These are phyloP conservation scores for Aureobasidium pullulans DNA, from an alignment of 2,329 filamentous ascomycete genomes.

Conservation along the genomic window DNA sequence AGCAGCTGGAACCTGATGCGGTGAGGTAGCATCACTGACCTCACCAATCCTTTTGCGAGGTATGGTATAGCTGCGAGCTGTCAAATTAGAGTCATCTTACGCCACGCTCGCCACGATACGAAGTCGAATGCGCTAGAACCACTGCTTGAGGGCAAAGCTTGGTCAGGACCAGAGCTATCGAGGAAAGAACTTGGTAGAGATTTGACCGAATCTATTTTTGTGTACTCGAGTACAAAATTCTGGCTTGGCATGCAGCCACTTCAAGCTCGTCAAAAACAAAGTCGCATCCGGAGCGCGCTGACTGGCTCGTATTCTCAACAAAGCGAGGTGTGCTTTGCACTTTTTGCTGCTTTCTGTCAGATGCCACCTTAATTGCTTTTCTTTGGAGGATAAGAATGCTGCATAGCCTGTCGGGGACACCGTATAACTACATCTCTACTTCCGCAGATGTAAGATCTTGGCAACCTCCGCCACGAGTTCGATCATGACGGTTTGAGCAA, in stretches of 20 bases:
- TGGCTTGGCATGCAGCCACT: background rate
- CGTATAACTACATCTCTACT: background rate
- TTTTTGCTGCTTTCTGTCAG: background rate
- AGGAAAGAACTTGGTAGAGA: background rate
- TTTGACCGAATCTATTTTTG: background rate
- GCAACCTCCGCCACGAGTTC: background rate
- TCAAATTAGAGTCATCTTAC: background rate
- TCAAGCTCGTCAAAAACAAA: background rate
- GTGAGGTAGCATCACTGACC: background rate
- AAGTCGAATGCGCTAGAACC: background rate
- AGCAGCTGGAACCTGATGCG: background rate
- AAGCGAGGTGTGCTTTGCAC: background rate
- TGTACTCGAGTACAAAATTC: background rate
- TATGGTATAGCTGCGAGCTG: background rate
- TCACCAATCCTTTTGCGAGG: background rate
- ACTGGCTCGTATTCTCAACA: constrained; percentile 7
- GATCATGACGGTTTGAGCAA: background rate
- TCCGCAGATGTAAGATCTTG: background rate
- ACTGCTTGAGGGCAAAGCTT: background rate
- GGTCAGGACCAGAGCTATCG: background rate
- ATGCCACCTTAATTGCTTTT: background rate
- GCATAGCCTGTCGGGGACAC: background rate
- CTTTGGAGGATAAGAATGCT: background rate
- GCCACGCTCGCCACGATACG: constrained; percentile 7
- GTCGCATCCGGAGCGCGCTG: background rate